A percentile compares a stretch with the other conserved stretches of the same genome.
phyloP scores from a whole-genome alignment of 495 filamentous ascomycete species.

The Penicillium salamii region DNA sequence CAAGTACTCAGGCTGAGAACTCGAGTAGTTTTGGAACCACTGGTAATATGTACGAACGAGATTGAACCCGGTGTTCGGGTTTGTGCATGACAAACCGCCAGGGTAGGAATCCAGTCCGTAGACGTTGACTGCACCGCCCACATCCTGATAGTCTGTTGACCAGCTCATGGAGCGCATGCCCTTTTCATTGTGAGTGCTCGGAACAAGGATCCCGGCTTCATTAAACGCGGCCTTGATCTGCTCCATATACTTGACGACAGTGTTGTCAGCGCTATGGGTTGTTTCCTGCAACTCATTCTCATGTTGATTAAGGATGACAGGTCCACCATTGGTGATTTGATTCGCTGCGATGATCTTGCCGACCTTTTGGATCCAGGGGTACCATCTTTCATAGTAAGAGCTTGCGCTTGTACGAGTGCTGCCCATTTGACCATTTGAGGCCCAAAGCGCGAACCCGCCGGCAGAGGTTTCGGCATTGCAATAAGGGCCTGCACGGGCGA shows the following conservation, averaged over 20 bases:
- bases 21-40: constrained; percentile 54
- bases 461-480: constrained; percentile 52
- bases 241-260: constrained; percentile 50
- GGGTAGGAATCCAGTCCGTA: constrained; percentile 57
- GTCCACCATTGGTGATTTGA: constrained; percentile 51
- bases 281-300: constrained; percentile 54
- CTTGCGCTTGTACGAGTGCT: constrained; percentile 37
- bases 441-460: constrained; percentile 52
- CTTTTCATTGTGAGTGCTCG: constrained; percentile 53
- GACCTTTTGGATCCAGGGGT: constrained; percentile 43
- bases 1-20: constrained; percentile 49
- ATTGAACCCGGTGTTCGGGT: constrained; percentile 47
- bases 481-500: constrained; percentile 58
- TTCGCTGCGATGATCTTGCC: constrained; percentile 47
- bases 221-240: constrained; percentile 45
- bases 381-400: constrained; percentile 41
- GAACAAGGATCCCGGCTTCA: constrained; percentile 49
- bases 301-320: constrained; percentile 51
- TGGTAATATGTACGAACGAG: constrained; percentile 53
- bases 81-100: constrained; percentile 51
- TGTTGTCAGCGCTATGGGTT: constrained; percentile 31
- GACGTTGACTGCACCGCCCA: constrained; percentile 54
- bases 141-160: constrained; percentile 54
- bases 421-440: constrained; percentile 50
- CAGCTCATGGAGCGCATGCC: constrained; percentile 49